phyloP scores from a whole-genome alignment of 345 rosid genomes.

The Populus davidiana region DNA sequence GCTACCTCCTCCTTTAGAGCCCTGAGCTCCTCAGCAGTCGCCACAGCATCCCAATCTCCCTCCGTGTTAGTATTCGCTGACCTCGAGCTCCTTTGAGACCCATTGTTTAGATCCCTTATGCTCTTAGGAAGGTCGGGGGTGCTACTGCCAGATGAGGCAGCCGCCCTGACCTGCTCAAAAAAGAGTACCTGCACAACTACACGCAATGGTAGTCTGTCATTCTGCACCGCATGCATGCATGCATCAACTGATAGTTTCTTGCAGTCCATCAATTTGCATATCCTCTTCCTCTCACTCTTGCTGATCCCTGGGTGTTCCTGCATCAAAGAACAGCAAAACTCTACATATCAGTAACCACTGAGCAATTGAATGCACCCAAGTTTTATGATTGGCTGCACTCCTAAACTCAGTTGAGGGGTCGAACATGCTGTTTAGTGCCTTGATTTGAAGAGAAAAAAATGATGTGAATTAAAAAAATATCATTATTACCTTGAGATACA shows the following conservation, averaged over 20 bases:
- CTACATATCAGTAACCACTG: background rate
- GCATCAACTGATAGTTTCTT: conserved; percentile 79
- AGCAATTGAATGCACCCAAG: background rate
- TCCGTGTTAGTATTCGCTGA: conserved; percentile 62
- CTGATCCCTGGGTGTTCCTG: conserved; percentile 74
- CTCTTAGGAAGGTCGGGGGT: conserved; percentile 70
- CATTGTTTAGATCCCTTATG: conserved; percentile 50
- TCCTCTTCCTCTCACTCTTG: conserved; percentile 76
- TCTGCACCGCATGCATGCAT: conserved; percentile 82
- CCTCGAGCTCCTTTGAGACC: conserved; percentile 60
- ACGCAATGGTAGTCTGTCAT: conserved; percentile 73
- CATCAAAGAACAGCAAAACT: conserved; percentile 8
- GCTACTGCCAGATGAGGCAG: conserved; percentile 78
- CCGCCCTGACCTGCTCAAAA: conserved; percentile 70
- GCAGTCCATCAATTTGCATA: conserved; percentile 90
- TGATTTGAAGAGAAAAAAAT: background rate
- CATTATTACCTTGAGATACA: conserved; percentile 59
- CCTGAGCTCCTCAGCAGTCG: conserved; percentile 70
- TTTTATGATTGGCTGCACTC: background rate
- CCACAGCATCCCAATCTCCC: conserved; percentile 82
- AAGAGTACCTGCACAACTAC: conserved; percentile 79
- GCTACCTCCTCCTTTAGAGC: conserved; percentile 66
- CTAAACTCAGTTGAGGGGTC: background rate
- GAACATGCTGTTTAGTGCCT: background rate
- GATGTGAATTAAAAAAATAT: background rate